Percentiles rank a stretch among this genome's conserved stretches.
These are phyloP conservation scores for Sporisorium sorghi DNA, from an alignment of 1,284 basidiomycete genomes.

Conservation along the genomic window DNA sequence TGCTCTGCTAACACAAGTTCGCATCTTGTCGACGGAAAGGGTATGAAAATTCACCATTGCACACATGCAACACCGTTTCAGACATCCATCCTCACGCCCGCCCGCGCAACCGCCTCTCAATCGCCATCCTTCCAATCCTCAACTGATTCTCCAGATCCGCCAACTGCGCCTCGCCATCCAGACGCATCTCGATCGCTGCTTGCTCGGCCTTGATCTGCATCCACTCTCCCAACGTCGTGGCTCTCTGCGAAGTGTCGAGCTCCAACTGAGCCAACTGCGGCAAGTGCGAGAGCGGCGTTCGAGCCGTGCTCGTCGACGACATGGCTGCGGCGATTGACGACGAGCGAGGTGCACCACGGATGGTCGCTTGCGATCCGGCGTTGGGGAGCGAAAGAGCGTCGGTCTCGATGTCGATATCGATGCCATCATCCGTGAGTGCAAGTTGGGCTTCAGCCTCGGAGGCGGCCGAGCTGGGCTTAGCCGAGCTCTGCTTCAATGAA, in stretches of 20 bases:
- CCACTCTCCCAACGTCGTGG: conserved; percentile 50
- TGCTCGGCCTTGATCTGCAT: conserved; percentile 39
- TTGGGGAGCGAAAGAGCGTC: conserved; percentile 16
- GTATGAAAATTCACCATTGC: not conserved
- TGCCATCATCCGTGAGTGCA: no score
- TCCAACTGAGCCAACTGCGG: conserved; percentile 22
- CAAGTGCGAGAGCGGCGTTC: conserved; percentile 24
- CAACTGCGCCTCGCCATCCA: conserved; percentile 27
- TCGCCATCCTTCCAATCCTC: conserved; percentile 5
- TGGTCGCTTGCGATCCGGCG: conserved; percentile 32
- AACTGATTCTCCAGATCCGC: conserved; percentile 33
- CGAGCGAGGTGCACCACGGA: conserved; percentile 27
- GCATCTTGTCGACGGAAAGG: no score
- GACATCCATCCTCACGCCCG: not conserved
- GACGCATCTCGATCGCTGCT: conserved; percentile 45
- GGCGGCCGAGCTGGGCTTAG: conserved; percentile 9
- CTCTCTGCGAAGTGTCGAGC: conserved; percentile 26
- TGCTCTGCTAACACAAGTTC: no score
- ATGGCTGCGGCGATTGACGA: conserved; percentile 5
- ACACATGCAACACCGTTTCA: not conserved
- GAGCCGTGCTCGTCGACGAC: not conserved
- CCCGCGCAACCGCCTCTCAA: conserved; percentile 32
- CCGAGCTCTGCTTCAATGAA: conserved; percentile 10
- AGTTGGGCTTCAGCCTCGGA: conserved; percentile 13
- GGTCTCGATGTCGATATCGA: not conserved